Evolutionary conservation across 2,329 filamentous ascomycete genomes (phyloP).

Genomic region (Microcyclospora pomicola): DNA sequence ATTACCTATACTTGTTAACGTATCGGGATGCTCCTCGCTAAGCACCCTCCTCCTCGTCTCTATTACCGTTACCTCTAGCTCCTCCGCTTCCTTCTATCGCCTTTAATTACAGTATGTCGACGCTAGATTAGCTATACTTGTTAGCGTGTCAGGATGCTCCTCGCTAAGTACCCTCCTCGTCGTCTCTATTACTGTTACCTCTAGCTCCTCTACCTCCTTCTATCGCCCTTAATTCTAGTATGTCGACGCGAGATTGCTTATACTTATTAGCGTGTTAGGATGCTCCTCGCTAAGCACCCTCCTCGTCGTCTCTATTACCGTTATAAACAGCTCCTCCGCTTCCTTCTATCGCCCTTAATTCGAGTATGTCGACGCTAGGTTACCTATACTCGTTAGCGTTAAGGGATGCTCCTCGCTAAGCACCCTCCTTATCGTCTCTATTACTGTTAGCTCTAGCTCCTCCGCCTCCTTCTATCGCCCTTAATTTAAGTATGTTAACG

Average conservation of each 20-base stretch:
- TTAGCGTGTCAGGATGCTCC: conserved; percentile 5
- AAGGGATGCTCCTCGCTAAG: no score
- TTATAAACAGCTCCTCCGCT: no score
- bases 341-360: no score
- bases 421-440: no score
- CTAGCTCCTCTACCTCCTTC: conserved; percentile 3
- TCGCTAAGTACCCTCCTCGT: conserved; percentile 2
- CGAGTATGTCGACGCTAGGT: no score
- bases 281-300: no score
- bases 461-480: conserved; percentile 3
- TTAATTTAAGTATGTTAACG: not conserved
- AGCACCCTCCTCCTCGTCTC: no score
- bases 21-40: no score
- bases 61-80: conserved; percentile 3
- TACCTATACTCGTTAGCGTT: no score
- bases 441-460: conserved; percentile 1
- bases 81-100: conserved; percentile 3
- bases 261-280: no score
- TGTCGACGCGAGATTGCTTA: conserved; percentile 1
- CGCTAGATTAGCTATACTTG: conserved; percentile 4
- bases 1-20: no score
- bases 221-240: conserved; percentile 1
- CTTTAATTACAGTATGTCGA: conserved; percentile 1
- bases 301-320: conserved; percentile 3
- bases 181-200: not conserved